Evolutionary conservation across 495 filamentous ascomycete genomes (phyloP).

Genomic region (Elaphomyces granulatus): DNA sequence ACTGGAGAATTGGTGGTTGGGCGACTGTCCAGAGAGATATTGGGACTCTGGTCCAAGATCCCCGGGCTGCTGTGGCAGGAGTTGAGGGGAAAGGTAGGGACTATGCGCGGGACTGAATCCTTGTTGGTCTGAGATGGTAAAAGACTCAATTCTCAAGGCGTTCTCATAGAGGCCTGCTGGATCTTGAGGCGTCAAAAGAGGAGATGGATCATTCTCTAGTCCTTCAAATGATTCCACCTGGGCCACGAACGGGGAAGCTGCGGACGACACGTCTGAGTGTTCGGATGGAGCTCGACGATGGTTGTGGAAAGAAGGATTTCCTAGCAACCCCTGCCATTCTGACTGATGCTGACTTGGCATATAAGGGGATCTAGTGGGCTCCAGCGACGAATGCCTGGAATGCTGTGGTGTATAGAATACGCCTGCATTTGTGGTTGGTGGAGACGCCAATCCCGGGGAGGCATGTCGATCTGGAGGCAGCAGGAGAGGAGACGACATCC

Average conservation of each 20-base stretch:
- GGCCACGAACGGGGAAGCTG: constrained; percentile 66
- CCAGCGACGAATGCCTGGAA: constrained; percentile 69
- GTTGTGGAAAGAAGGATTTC: constrained; percentile 48
- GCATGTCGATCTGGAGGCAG: constrained; percentile 46
- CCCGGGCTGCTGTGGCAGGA: constrained; percentile 56
- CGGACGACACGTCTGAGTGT: constrained; percentile 76
- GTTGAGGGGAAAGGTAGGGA: constrained; percentile 70
- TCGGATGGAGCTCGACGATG: constrained; percentile 82
- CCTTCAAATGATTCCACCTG: constrained; percentile 69
- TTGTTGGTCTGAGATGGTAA: constrained; percentile 65
- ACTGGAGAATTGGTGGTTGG: constrained; percentile 35
- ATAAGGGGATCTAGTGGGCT: constrained; percentile 61
- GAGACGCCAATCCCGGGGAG: constrained; percentile 36
- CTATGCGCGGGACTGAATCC: constrained; percentile 67
- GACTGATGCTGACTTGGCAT: constrained; percentile 41
- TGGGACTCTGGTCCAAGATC: constrained; percentile 33
- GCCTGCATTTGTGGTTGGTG: constrained; percentile 37
- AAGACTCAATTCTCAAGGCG: constrained; percentile 59
- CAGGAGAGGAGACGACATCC: constrained; percentile 52
- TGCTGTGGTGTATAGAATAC: constrained; percentile 45
- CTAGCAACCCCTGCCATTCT: constrained; percentile 56
- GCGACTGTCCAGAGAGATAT: constrained; percentile 35
- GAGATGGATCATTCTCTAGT: constrained; percentile 59
- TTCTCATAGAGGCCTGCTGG: constrained; percentile 62
- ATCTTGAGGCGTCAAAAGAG: constrained; percentile 57